Percentiles rank a stretch among this genome's conserved stretches.
Evolutionary conservation across 75 land plant species (phyloP).

Genomic region (Picea glauca): DNA sequence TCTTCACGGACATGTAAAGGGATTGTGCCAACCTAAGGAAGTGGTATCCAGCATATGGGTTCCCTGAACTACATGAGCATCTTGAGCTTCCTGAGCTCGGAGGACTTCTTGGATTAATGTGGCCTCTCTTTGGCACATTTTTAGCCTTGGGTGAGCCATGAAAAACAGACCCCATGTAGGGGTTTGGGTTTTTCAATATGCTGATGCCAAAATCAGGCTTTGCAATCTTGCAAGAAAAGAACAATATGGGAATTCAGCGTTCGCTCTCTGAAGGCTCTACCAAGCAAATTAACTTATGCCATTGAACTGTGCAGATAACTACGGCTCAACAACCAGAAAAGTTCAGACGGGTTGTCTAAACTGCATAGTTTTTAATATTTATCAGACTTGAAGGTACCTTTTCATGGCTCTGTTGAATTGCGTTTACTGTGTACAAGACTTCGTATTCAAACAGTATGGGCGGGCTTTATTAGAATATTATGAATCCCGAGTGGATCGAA

Average conservation of each 20-base stretch:
- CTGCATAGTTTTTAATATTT: background rate
- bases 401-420: background rate
- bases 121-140: background rate
- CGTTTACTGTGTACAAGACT: background rate
- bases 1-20: constrained; percentile 14
- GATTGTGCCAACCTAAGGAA: constrained; percentile 8
- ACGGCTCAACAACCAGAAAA: background rate
- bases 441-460: background rate
- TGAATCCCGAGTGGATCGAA: background rate
- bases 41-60: constrained; percentile 9
- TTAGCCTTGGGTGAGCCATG: background rate
- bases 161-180: constrained; percentile 9
- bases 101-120: background rate
- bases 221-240: background rate
- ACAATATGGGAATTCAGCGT: background rate
- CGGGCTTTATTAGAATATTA: background rate
- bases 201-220: background rate
- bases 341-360: constrained; percentile 3
- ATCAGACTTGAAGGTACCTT: background rate
- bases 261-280: background rate
- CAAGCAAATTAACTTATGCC: background rate
- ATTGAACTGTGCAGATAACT: background rate
- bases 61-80: background rate
- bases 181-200: background rate
- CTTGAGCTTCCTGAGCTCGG: constrained; percentile 4